Evolutionary conservation across 208 protist species (phyloP).

Genomic region (Leptomonas seymouri): DNA sequence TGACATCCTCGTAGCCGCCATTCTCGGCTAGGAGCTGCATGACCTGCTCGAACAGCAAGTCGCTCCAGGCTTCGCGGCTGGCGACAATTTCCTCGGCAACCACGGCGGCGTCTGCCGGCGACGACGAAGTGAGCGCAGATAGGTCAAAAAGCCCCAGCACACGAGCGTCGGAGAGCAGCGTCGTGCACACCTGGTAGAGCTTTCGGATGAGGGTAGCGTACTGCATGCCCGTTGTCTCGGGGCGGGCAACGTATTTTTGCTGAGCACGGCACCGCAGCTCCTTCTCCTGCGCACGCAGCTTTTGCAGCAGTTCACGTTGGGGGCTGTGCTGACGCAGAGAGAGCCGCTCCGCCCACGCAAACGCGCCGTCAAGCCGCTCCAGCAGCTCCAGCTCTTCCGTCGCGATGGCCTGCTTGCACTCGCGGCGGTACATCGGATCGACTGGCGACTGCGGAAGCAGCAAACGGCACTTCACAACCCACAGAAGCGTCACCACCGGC

Average conservation of each 20-base stretch:
- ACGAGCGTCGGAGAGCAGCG: constrained; percentile 70
- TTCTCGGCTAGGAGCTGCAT: constrained; percentile 65
- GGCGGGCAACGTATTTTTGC: constrained; percentile 49
- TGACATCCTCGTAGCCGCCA: constrained; percentile 90
- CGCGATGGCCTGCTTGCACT: constrained; percentile 49
- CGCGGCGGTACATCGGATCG: constrained; percentile 78
- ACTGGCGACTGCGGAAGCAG: constrained; percentile 79
- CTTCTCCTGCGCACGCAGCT: constrained; percentile 46
- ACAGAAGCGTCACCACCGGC: constrained; percentile 56
- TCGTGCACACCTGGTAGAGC: constrained; percentile 69
- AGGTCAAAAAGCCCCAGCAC: constrained; percentile 43
- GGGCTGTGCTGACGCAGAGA: constrained; percentile 52
- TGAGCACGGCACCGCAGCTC: constrained; percentile 33
- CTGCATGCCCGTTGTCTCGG: constrained; percentile 63
- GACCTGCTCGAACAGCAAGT: constrained; percentile 77
- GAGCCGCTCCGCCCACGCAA: constrained; percentile 61
- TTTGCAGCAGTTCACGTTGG: constrained; percentile 40
- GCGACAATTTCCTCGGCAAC: constrained; percentile 18
- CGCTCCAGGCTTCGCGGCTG: constrained; percentile 63
- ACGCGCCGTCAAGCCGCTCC: constrained; percentile 54
- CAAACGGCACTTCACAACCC: constrained; percentile 77
- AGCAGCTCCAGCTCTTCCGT: constrained; percentile 49
- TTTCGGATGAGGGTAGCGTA: constrained; percentile 74
- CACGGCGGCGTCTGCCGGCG: constrained; percentile 10
- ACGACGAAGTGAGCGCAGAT: neutral